Percentiles rank a stretch among this genome's conserved stretches.
These are phyloP conservation scores for Leishmania amazonensis DNA, from an alignment of 208 protist genomes.

Conservation along the genomic window DNA sequence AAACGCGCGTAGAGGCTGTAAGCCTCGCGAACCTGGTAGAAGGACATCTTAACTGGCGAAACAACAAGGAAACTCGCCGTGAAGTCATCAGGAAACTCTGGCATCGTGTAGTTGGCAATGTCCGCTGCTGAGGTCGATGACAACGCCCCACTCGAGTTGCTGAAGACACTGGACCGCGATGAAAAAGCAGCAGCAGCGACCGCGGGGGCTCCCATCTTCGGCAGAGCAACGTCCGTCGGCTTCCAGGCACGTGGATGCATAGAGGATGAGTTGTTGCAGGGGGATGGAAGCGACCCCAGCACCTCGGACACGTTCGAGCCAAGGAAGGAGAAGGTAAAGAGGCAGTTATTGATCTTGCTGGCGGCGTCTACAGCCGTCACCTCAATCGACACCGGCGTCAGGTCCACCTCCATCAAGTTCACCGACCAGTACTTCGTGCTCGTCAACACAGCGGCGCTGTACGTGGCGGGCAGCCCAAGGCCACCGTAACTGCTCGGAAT, in stretches of 20 bases:
- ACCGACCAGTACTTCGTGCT: constrained; percentile 7
- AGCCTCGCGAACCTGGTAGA: constrained; percentile 28
- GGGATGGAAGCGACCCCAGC: not conserved
- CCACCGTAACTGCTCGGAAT: constrained; percentile 33
- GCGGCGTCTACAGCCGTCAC: constrained; percentile 4
- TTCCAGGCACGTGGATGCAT: not conserved
- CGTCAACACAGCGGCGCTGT: constrained; percentile 3
- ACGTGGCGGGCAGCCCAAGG: not conserved
- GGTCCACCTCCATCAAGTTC: constrained; percentile 15
- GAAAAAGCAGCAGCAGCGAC: not conserved
- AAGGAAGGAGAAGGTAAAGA: constrained; percentile 35
- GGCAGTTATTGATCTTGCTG: constrained; percentile 15
- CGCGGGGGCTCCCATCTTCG: not conserved
- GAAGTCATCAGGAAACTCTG: constrained; percentile 36
- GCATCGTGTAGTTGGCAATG: constrained; percentile 18
- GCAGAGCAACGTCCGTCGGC: not conserved
- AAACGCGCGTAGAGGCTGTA: constrained; percentile 12
- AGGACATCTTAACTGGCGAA: constrained; percentile 25
- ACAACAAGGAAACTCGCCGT: constrained; percentile 44
- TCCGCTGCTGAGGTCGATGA: not conserved
- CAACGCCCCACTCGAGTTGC: not conserved
- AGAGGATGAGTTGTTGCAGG: not conserved
- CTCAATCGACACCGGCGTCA: constrained; percentile 18
- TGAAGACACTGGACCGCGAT: not conserved
- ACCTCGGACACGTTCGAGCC: constrained; percentile 18